These are phyloP conservation scores for Globisporangium nunn DNA, from an alignment of 352 stramenopile species.

Conservation along the genomic window DNA sequence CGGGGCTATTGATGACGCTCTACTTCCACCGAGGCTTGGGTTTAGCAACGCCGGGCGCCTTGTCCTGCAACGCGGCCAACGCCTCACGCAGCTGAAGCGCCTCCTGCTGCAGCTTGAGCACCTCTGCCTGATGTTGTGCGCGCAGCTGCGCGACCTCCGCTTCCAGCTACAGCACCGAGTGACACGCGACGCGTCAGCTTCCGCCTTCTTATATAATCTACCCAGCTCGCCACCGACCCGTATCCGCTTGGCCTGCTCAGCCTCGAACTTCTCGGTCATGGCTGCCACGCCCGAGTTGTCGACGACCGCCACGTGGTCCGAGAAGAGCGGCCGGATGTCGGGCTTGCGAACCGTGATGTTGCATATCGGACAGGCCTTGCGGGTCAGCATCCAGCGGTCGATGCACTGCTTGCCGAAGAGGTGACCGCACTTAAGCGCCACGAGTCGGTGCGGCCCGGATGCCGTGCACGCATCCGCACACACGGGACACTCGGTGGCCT, in stretches of 20 bases:
- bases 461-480: constrained; percentile 68
- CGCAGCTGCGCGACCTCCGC: constrained; percentile 2
- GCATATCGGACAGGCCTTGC: constrained; percentile 53
- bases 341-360: constrained; percentile 32
- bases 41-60: neutral
- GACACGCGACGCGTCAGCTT: neutral
- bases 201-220: too few relatives aligned
- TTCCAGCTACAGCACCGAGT: neutral
- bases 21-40: neutral
- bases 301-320: constrained; percentile 64
- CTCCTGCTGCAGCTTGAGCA: neutral
- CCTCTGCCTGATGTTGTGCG: neutral
- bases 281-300: constrained; percentile 62
- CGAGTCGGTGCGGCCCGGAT: constrained; percentile 52
- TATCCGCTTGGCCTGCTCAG: constrained; percentile 36
- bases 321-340: constrained; percentile 59
- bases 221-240: constrained; percentile 10
- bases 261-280: constrained; percentile 51
- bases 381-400: constrained; percentile 46
- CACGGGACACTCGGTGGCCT: constrained; percentile 67
- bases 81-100: neutral
- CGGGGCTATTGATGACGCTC: neutral
- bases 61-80: neutral
- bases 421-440: constrained; percentile 68
- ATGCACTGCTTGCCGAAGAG: constrained; percentile 73